Evolutionary conservation across 352 stramenopile species (phyloP), one percentile per base, ranked within the genome.

Genomic region (Phytophthora boehmeriae): DNA sequence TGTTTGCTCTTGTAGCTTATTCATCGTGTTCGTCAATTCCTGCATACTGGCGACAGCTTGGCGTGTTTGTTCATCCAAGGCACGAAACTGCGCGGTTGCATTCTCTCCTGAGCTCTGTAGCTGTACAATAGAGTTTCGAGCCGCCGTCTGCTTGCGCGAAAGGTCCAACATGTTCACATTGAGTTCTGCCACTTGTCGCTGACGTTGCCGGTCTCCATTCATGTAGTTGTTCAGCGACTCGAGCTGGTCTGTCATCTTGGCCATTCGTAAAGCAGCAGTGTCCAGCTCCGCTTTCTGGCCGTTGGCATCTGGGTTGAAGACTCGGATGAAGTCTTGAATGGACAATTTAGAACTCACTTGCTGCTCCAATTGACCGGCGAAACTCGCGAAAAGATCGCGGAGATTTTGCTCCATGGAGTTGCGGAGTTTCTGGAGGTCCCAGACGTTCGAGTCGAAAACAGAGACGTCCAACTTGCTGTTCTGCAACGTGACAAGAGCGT

Each of bases 401-500:
- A 87, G 61, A 46, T 68, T 76, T 44, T 91, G 79, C 49, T 91
- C 82, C 34, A 88, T 68, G 36, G 66, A 53, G 8, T 58, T 58
- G 28, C 79, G 76, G 25, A 87, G 72, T 44, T 85, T 88, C 17
- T 80, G 76, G 14, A 87, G 41, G 53, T 89, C 77, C 66, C 67
- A 83, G 13, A 63, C 67, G 20, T 72, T 78, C 10, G 73, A 51
- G 6, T 91, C 78, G 52, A 83, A 89, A 27, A 87, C 71, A 2
- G 78, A 86, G 8, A 87, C 80, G 51, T 91, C 82, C 34, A 89
- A 60, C 50, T 89, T 88, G 35, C 66, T 80, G 44, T 23, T 73
- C 22, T 91, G 79, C 8, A 89, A 17, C 0, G 45, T 48, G 17
- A 69, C 46, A 0, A 87, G 13, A 3, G 45, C 56, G 6, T 67